These are phyloP conservation scores for Rhizopus stolonifer DNA, from an alignment of 371 early-diverging fungal genomes.

Conservation along the genomic window DNA sequence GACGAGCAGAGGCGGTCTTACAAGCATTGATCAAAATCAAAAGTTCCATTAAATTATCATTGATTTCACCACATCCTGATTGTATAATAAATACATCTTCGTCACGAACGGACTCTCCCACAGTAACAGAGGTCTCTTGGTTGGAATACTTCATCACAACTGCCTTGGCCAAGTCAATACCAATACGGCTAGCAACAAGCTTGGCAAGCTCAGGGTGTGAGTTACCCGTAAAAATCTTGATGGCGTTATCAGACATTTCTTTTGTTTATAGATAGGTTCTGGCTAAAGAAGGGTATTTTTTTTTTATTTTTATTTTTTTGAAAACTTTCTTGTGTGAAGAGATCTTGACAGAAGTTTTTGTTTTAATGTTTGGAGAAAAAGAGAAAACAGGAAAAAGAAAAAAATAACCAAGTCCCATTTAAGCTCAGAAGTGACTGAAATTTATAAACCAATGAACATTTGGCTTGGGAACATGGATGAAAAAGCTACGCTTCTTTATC, in stretches of 20 bases:
- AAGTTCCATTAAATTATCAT: conserved; percentile 93
- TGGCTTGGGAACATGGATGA: no score
- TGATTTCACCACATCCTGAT: conserved; percentile 86
- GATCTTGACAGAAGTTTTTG: no score
- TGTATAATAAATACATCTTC: conserved; percentile 89
- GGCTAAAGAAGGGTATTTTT: no score
- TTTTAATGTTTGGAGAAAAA: no score
- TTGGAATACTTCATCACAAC: conserved; percentile 92
- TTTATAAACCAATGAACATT: no score
- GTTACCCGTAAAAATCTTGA: conserved; percentile 96
- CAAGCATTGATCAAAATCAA: conserved; percentile 97
- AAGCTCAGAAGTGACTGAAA: neutral
- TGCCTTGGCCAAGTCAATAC: conserved; percentile 84
- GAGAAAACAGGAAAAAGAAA: no score
- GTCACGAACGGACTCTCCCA: conserved; percentile 94
- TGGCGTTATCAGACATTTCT: conserved; percentile 35
- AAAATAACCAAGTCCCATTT: neutral
- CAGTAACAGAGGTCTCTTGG: conserved; percentile 95
- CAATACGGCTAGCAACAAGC: conserved; percentile 83
- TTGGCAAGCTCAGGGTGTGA: conserved; percentile 90
- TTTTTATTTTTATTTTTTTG: no score
- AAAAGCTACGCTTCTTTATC: no score
- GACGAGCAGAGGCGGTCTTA: conserved; percentile 90
- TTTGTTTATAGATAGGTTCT: neutral
- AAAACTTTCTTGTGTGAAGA: no score